phyloP scores from a whole-genome alignment of 805 yeast species.

The Hanseniaspora taiwanica region DNA sequence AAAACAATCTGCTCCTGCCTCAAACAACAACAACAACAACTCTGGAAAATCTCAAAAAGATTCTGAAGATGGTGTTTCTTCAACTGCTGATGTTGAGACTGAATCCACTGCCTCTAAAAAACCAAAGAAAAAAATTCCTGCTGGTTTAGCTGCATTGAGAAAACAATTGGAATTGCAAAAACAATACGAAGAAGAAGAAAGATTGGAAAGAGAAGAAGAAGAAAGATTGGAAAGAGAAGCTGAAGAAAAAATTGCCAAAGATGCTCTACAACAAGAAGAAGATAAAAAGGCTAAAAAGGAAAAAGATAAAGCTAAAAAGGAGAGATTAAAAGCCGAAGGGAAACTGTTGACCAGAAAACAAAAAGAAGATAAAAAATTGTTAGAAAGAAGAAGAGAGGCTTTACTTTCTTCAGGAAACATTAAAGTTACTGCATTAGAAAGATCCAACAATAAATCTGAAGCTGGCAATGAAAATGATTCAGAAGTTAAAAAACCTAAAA shows the following conservation, averaged over 20 bases:
- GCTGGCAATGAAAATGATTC: slow-evolving; percentile 8
- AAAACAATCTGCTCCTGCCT: slow-evolving; percentile 38
- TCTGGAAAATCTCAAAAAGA: slow-evolving; percentile 8
- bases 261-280: slow-evolving; percentile 38
- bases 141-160: slow-evolving; percentile 83
- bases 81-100: slow-evolving; percentile 5
- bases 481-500: slow-evolving; percentile 38
- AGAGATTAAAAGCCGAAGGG: slow-evolving; percentile 92
- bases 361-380: slow-evolving; percentile 75
- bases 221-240: slow-evolving; percentile 36
- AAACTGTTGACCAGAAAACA: slow-evolving; percentile 88
- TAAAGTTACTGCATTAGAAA: slow-evolving; percentile 58
- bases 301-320: slow-evolving; percentile 73
- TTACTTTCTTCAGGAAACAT: slow-evolving; percentile 63
- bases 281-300: slow-evolving; percentile 63
- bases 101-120: slow-evolving; percentile 23
- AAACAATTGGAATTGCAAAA: slow-evolving; percentile 81
- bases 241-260: slow-evolving; percentile 33
- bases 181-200: slow-evolving; percentile 76
- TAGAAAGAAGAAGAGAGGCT: slow-evolving; percentile 83
- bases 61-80: slow-evolving; percentile 7
- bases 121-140: slow-evolving; percentile 65
- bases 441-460: slow-evolving; percentile 14
- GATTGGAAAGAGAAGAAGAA: slow-evolving; percentile 63
- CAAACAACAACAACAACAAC: slow-evolving; percentile 30